Evolutionary conservation across 2,329 filamentous ascomycete genomes (phyloP).

Genomic region (Gaeumannomyces sp.): DNA sequence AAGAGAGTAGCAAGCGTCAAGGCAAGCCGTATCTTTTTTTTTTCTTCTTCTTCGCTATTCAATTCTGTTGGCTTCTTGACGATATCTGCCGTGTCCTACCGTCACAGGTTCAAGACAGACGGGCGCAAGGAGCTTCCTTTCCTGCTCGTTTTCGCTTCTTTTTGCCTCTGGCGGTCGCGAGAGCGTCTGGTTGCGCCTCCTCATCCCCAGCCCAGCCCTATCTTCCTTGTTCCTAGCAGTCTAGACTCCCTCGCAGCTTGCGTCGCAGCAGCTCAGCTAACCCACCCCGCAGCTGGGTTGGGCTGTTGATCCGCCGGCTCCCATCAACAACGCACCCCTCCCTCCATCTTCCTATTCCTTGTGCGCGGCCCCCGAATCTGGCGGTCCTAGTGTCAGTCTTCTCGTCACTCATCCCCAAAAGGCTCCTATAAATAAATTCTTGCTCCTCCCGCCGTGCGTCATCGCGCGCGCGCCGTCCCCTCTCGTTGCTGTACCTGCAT

Average conservation of each 20-base stretch:
- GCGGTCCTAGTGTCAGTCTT: neutral
- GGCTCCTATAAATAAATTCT: constrained; percentile 7
- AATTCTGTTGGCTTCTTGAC: neutral
- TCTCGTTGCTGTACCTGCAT: constrained; percentile 13
- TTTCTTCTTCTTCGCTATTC: neutral
- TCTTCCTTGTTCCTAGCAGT: neutral
- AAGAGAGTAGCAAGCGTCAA: neutral
- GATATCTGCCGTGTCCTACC: neutral
- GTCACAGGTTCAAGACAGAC: neutral
- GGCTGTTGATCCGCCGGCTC: neutral
- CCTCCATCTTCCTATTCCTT: neutral
- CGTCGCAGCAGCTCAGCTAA: too few species aligned
- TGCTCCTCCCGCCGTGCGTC: constrained; percentile 6
- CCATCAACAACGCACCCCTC: neutral
- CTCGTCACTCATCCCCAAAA: neutral
- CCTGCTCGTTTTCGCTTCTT: neutral
- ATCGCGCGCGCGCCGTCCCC: constrained; percentile 10
- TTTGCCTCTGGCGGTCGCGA: neutral
- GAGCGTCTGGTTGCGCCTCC: neutral
- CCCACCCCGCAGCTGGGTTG: too few species aligned
- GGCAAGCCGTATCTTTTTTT: neutral
- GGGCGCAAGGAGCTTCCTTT: neutral
- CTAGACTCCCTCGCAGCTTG: too few species aligned
- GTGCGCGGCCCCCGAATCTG: neutral
- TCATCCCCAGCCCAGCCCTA: neutral